phyloP scores from a whole-genome alignment of 139 green algal species.

The Asterochloris erici region DNA sequence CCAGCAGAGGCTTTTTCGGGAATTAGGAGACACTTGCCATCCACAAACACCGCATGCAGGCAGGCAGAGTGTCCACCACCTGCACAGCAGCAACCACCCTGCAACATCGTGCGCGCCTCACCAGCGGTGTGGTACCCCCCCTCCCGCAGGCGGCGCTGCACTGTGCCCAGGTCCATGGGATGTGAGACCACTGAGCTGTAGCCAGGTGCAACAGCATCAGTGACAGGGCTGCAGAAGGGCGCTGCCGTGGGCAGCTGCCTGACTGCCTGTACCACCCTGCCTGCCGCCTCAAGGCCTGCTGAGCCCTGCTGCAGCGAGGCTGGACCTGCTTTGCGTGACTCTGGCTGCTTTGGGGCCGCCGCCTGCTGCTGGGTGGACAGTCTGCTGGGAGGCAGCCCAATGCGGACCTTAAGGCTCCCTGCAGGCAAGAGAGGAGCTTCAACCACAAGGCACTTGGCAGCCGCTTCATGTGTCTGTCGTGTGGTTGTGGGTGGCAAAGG shows the following conservation, averaged over 20 bases:
- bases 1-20: neutral
- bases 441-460: no score
- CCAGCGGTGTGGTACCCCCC: constrained; percentile 16
- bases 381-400: no score
- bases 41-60: neutral
- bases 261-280: constrained; percentile 22
- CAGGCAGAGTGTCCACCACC: neutral
- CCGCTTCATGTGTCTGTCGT: no score
- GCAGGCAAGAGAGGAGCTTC: no score
- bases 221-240: constrained; percentile 31
- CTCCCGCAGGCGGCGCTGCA: constrained; percentile 30
- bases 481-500: no score
- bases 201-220: constrained; percentile 20
- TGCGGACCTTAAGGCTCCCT: no score
- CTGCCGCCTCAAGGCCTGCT: neutral
- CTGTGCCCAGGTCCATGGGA: constrained; percentile 55
- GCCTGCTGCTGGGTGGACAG: no score
- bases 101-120: neutral
- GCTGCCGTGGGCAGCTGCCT: constrained; percentile 16
- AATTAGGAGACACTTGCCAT: neutral
- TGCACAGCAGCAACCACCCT: neutral
- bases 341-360: no score
- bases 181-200: constrained; percentile 36
- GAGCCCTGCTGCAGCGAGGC: no score
- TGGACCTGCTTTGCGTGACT: no score